Evolutionary conservation across 805 yeast species (phyloP).

Genomic region (Yamadazyma sp.): DNA sequence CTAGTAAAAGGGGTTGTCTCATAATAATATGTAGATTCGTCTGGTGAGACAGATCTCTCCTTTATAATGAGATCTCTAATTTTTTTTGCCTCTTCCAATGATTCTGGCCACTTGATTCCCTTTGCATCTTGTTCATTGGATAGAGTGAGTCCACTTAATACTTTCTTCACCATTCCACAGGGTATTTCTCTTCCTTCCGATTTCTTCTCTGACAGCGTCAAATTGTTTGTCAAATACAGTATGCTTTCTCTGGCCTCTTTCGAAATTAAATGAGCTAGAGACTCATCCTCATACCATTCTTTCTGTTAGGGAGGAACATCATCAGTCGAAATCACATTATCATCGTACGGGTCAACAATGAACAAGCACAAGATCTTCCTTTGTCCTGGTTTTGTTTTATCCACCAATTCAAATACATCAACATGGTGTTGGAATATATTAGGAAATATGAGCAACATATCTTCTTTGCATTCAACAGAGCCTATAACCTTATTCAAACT

Average conservation of each 20-base stretch:
- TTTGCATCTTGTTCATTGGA: neutral
- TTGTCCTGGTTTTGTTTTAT: constrained; percentile 35
- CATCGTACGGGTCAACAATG: constrained; percentile 36
- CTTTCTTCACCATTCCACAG: too few relatives aligned
- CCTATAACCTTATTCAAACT: constrained; percentile 26
- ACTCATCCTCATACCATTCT: constrained; percentile 28
- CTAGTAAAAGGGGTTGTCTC: too few relatives aligned
- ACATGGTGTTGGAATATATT: constrained; percentile 41
- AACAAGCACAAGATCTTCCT: constrained; percentile 42
- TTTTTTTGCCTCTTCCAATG: constrained; percentile 25
- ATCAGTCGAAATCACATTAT: constrained; percentile 25
- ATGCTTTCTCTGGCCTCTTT: constrained; percentile 6
- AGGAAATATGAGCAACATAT: constrained; percentile 37
- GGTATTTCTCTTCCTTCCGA: neutral
- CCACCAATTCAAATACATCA: constrained; percentile 36
- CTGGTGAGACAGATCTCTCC: constrained; percentile 30
- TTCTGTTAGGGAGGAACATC: constrained; percentile 40
- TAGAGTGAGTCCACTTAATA: too few relatives aligned
- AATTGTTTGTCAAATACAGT: constrained; percentile 1
- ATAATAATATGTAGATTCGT: too few relatives aligned
- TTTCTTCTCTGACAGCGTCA: constrained; percentile 6
- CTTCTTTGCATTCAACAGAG: constrained; percentile 23
- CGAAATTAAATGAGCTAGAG: constrained; percentile 13
- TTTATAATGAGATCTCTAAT: constrained; percentile 30
- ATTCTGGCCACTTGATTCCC: constrained; percentile 18